These are phyloP conservation scores for Colletotrichum liaoningense DNA, from an alignment of 2,329 filamentous ascomycete genomes.

Conservation along the genomic window DNA sequence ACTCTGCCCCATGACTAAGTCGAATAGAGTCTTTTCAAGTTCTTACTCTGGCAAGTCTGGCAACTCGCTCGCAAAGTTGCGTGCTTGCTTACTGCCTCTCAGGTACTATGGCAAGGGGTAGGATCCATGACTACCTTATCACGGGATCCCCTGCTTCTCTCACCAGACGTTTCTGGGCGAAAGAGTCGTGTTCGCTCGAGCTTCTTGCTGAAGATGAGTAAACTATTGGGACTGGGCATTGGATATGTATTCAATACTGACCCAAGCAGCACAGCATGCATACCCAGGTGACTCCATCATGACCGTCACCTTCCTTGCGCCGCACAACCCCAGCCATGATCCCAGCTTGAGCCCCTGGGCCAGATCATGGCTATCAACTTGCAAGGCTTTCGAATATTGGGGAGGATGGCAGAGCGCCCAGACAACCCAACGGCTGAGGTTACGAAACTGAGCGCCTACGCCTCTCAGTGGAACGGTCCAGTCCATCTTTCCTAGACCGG, in stretches of 20 bases:
- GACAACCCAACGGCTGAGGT: not conserved
- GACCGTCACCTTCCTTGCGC: constrained; percentile 20
- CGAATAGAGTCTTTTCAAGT: not conserved
- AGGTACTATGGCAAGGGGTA: no score
- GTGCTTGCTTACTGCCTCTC: not conserved
- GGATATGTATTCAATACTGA: not conserved
- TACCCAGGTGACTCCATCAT: constrained; percentile 4
- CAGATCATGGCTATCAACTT: constrained; percentile 2
- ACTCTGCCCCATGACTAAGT: not conserved
- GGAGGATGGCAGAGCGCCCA: constrained; percentile 5
- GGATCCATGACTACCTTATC: not conserved
- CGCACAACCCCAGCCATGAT: constrained; percentile 6
- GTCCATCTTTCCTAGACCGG: constrained; percentile 28
- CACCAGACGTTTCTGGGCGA: not conserved
- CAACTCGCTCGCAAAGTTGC: not conserved
- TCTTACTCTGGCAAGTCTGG: not conserved
- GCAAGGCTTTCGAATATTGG: not conserved
- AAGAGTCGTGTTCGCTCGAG: not conserved
- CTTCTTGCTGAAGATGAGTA: not conserved
- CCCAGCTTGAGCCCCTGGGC: constrained; percentile 10
- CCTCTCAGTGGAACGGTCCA: constrained; percentile 10
- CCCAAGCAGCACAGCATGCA: no score
- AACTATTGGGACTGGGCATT: not conserved
- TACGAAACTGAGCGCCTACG: not conserved
- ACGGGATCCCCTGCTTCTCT: not conserved